Evolutionary conservation across 2,329 filamentous ascomycete species (phyloP).

Genomic region (Aureobasidium sp.): DNA sequence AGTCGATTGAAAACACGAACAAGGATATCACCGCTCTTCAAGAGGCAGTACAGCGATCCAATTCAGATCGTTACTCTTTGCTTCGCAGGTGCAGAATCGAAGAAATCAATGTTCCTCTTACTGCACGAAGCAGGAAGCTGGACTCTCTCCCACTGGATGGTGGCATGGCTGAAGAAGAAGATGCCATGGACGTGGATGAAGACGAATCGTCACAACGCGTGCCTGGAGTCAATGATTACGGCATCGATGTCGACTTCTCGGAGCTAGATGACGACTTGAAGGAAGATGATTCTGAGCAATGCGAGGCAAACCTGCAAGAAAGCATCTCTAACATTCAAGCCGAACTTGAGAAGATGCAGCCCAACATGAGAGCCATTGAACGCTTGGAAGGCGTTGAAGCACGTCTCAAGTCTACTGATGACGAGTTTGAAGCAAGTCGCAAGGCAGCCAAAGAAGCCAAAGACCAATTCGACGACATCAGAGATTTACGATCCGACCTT

Average conservation of each 20-base stretch:
- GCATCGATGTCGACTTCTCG: conserved; percentile 82
- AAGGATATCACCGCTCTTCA: conserved; percentile 74
- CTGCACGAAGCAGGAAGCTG: conserved; percentile 58
- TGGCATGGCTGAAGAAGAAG: conserved; percentile 50
- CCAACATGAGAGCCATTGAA: conserved; percentile 93
- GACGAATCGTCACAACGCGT: conserved; percentile 46
- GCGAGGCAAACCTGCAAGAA: conserved; percentile 69
- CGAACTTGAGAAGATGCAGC: conserved; percentile 88
- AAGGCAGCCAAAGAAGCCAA: conserved; percentile 63
- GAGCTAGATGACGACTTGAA: conserved; percentile 74
- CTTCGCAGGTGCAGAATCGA: conserved; percentile 88
- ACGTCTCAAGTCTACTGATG: conserved; percentile 72
- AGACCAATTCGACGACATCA: conserved; percentile 74
- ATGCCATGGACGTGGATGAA: conserved; percentile 83
- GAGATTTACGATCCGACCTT: conserved; percentile 72
- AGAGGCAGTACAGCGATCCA: conserved; percentile 75
- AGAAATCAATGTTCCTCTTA: conserved; percentile 77
- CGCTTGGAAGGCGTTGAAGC: conserved; percentile 78
- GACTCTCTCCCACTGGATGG: conserved; percentile 85
- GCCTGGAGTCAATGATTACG: conserved; percentile 71
- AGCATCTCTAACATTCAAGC: conserved; percentile 63
- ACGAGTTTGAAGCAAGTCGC: conserved; percentile 81
- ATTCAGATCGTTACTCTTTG: conserved; percentile 71
- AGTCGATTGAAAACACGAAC: conserved; percentile 66
- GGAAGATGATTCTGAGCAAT: conserved; percentile 59